phyloP scores from a whole-genome alignment of 495 filamentous ascomycete species.

The Penicillium paxilli region DNA sequence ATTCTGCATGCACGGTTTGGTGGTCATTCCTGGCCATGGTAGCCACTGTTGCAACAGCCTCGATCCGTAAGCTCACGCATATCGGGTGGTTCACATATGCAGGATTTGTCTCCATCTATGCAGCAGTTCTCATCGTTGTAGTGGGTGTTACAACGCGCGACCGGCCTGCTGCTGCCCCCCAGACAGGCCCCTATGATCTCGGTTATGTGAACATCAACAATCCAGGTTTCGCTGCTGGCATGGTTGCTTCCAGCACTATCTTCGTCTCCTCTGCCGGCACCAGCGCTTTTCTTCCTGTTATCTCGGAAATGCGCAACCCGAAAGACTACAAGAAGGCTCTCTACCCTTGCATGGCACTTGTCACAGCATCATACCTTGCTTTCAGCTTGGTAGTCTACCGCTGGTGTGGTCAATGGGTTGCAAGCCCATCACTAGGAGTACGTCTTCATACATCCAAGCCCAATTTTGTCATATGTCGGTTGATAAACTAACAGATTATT shows the following conservation, averaged over 20 bases:
- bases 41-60: slow-evolving; percentile 55
- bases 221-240: slow-evolving; percentile 35
- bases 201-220: slow-evolving; percentile 36
- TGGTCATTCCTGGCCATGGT: slow-evolving; percentile 51
- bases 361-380: slow-evolving; percentile 60
- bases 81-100: slow-evolving; percentile 45
- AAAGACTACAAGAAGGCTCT: slow-evolving; percentile 64
- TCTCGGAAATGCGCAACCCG: slow-evolving; percentile 71
- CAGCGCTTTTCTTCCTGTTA: slow-evolving; percentile 69
- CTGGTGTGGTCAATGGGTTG: slow-evolving; percentile 66
- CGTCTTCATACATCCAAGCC: background rate
- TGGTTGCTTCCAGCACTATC: slow-evolving; percentile 38
- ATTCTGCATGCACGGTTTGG: slow-evolving; percentile 50
- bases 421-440: slow-evolving; percentile 64
- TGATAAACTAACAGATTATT: background rate
- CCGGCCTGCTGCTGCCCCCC: slow-evolving; percentile 37
- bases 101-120: slow-evolving; percentile 44
- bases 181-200: slow-evolving; percentile 38
- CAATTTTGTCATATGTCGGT: too few species aligned
- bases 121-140: slow-evolving; percentile 49
- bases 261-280: slow-evolving; percentile 54
- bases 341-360: slow-evolving; percentile 55
- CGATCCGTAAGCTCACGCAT: slow-evolving; percentile 35
- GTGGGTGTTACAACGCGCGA: slow-evolving; percentile 43
- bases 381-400: slow-evolving; percentile 57